A percentile compares a stretch with the other conserved stretches of the same genome.
Evolutionary conservation across 164 flowering plant species (phyloP).

Genomic region (Umbilicus rupestris): DNA sequence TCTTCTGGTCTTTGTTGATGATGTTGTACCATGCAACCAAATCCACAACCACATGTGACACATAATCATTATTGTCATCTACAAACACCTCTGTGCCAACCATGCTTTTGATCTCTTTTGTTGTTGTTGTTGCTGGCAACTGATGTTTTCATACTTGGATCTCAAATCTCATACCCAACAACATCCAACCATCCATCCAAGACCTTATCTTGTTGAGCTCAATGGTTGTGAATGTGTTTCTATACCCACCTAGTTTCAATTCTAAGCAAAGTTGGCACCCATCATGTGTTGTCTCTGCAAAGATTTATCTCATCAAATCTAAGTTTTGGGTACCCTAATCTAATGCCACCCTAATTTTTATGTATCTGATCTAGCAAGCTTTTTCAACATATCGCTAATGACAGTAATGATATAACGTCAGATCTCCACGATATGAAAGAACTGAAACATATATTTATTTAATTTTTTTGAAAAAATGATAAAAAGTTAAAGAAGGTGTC

Average conservation of each 20-base stretch:
- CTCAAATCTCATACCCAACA: background rate
- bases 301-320: too few species aligned
- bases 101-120: background rate
- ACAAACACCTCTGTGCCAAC: background rate
- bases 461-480: too few species aligned
- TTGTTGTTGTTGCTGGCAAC: background rate
- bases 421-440: too few species aligned
- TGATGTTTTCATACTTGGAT: background rate
- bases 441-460: too few species aligned
- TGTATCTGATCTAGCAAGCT: too few species aligned
- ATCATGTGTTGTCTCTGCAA: too few species aligned
- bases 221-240: background rate
- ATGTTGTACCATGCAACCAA: conserved; percentile 4
- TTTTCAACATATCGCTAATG: too few species aligned
- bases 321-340: too few species aligned
- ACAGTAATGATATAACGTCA: too few species aligned
- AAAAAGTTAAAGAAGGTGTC: too few species aligned
- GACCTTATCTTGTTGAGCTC: background rate
- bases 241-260: background rate
- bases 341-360: too few species aligned
- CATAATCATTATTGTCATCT: background rate
- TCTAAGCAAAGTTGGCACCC: too few species aligned
- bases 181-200: background rate
- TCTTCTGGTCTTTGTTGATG: background rate
- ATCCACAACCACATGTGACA: conserved; percentile 3